Conservation (phyloP, 176 grass and related monocot genomes). For the Phyllostachys edulis region DNA sequence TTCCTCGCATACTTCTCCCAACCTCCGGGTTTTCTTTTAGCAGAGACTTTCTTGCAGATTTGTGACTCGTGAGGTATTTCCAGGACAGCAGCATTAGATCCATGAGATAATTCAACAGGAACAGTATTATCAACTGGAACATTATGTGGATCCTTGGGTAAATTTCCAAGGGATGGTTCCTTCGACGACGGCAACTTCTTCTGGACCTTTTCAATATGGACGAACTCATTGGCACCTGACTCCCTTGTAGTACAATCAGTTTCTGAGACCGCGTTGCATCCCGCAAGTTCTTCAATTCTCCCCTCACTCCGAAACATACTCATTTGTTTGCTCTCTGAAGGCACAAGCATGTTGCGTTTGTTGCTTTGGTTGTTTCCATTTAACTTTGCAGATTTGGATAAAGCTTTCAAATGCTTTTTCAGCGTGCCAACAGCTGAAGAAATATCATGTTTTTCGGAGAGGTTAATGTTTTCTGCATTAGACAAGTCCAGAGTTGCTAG, state of each 20-base stretch:
- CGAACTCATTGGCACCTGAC: not conserved
- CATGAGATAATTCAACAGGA: slow-evolving; percentile 32
- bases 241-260: not conserved
- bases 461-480: not conserved
- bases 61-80: slow-evolving; percentile 21
- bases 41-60: slow-evolving; percentile 22
- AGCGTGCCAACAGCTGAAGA: slow-evolving; percentile 14
- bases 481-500: slow-evolving; percentile 21
- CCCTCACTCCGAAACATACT: not conserved
- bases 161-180: slow-evolving; percentile 17
- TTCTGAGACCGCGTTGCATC: slow-evolving; percentile 10
- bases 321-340: slow-evolving; percentile 15
- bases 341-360: not conserved
- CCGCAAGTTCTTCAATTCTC: slow-evolving; percentile 5
- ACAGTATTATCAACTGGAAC: slow-evolving; percentile 37
- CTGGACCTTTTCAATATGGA: slow-evolving; percentile 8
- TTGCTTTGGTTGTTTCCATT: slow-evolving; percentile 27
- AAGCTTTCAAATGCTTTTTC: slow-evolving; percentile 28
- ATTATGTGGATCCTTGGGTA: slow-evolving; percentile 28
- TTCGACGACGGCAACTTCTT: slow-evolving; percentile 7
- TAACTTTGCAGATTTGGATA: slow-evolving; percentile 29
- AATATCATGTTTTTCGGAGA: slow-evolving; percentile 16
- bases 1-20: slow-evolving; percentile 51
- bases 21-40: slow-evolving; percentile 41
- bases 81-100: slow-evolving; percentile 29